Evolutionary conservation across 2,329 filamentous ascomycete species (phyloP).

Genomic region (Pestalotiopsis sp.): DNA sequence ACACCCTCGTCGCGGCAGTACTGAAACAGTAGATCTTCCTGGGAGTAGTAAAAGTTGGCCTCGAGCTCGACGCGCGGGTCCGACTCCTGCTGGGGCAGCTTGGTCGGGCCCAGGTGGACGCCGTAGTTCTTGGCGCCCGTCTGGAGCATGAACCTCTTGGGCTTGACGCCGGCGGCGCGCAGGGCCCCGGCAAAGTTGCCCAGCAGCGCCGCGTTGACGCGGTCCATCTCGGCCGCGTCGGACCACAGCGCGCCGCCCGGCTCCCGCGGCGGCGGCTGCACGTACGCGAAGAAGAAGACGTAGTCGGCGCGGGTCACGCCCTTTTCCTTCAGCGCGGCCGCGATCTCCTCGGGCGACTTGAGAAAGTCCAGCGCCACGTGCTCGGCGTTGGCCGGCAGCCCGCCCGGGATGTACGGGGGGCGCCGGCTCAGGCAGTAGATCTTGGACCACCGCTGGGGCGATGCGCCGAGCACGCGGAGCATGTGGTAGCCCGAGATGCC

Average conservation of each 20-base stretch:
- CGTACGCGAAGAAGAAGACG: constrained; percentile 58
- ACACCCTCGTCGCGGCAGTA: constrained; percentile 42
- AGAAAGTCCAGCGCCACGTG: constrained; percentile 9
- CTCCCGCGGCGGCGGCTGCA: constrained; percentile 50
- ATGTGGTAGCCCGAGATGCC: constrained; percentile 56
- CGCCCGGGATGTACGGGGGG: constrained; percentile 24
- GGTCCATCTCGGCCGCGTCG: constrained; percentile 51
- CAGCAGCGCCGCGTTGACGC: constrained; percentile 47
- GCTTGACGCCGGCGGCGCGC: constrained; percentile 38
- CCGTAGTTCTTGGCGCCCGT: constrained; percentile 57
- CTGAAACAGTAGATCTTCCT: constrained; percentile 50
- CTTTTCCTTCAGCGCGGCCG: constrained; percentile 28
- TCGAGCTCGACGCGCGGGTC: constrained; percentile 45
- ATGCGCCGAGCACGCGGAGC: constrained; percentile 48
- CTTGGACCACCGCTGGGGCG: constrained; percentile 52
- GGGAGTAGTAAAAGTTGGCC: constrained; percentile 58
- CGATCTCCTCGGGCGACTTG: constrained; percentile 30
- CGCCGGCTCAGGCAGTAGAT: constrained; percentile 52
- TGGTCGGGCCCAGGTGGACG: constrained; percentile 47
- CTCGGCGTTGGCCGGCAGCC: constrained; percentile 21
- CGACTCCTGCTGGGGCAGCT: constrained; percentile 46
- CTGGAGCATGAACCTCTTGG: constrained; percentile 51
- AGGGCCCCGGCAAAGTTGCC: constrained; percentile 44
- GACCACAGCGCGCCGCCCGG: constrained; percentile 46
- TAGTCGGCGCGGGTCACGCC: constrained; percentile 42